A percentile compares a stretch with the other conserved stretches of the same genome.
Evolutionary conservation across 352 stramenopile genomes (phyloP).

Genomic region (Phytophthora meadii): DNA sequence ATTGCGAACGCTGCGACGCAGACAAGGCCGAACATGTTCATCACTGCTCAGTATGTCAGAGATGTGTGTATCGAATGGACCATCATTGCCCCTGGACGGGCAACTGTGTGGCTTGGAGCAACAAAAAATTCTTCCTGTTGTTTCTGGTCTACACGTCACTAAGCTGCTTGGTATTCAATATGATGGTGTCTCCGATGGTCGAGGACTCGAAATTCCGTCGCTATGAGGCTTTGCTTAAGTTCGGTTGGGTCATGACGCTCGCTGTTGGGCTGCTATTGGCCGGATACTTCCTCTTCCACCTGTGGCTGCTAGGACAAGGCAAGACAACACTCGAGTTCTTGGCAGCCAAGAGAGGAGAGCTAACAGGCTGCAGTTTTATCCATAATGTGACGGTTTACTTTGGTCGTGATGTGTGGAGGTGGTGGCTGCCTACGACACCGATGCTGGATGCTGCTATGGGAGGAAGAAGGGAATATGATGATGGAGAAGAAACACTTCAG

Average conservation of each 20-base stretch:
- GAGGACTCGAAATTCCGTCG: constrained; percentile 21
- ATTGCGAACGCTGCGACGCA: constrained; percentile 82
- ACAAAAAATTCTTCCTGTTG: constrained; percentile 88
- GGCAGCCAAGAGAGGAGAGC: constrained; percentile 53
- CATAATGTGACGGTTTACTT: constrained; percentile 77
- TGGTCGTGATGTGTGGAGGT: constrained; percentile 56
- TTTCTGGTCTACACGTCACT: constrained; percentile 81
- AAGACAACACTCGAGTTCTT: constrained; percentile 86
- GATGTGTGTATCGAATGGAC: constrained; percentile 87
- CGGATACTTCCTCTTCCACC: constrained; percentile 79
- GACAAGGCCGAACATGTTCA: constrained; percentile 68
- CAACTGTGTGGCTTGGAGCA: constrained; percentile 87
- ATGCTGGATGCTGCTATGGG: constrained; percentile 39
- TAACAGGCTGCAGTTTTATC: constrained; percentile 47
- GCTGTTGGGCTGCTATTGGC: constrained; percentile 61
- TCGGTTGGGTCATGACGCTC: constrained; percentile 59
- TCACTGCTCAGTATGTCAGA: constrained; percentile 80
- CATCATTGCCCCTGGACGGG: constrained; percentile 88
- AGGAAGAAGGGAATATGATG: constrained; percentile 12
- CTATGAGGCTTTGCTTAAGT: constrained; percentile 39
- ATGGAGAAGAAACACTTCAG: constrained; percentile 44
- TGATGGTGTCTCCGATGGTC: constrained; percentile 43
- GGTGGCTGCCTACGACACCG: constrained; percentile 65
- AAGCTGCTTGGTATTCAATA: constrained; percentile 67
- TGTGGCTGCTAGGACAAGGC: constrained; percentile 70